These are phyloP conservation scores for Urostyla sp. DNA, from an alignment of 73 alveolate genomes.

Conservation along the genomic window DNA sequence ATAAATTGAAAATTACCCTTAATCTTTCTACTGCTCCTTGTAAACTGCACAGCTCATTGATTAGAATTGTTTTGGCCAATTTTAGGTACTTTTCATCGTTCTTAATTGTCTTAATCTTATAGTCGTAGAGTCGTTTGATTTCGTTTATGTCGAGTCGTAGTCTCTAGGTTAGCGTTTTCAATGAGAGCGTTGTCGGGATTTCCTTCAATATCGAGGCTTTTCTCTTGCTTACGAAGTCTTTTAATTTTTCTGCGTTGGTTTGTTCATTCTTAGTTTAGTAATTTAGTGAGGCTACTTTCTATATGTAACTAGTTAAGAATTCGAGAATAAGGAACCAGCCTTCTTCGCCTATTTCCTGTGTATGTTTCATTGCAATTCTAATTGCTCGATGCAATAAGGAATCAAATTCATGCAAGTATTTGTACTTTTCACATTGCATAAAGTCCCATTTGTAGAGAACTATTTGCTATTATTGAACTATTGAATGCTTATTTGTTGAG, in stretches of 20 bases:
- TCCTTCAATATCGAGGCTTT: background rate
- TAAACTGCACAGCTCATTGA: background rate
- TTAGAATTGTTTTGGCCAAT: background rate
- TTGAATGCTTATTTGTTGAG: background rate
- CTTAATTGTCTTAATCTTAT: constrained; percentile 22
- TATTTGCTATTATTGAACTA: background rate
- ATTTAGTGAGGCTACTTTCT: background rate
- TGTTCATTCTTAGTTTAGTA: constrained; percentile 11
- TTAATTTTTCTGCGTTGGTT: background rate
- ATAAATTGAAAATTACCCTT: background rate
- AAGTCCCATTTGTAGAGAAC: background rate
- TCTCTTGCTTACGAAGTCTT: constrained; percentile 18
- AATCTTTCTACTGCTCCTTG: background rate
- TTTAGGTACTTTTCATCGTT: constrained; percentile 34
- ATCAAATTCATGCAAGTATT: constrained; percentile 36
- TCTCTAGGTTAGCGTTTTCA: constrained; percentile 17
- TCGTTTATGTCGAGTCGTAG: constrained; percentile 16
- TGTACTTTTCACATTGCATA: background rate
- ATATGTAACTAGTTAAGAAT: constrained; percentile 22
- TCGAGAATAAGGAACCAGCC: constrained; percentile 47
- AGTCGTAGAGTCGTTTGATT: constrained; percentile 19
- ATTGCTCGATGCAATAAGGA: constrained; percentile 11
- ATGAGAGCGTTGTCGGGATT: constrained; percentile 29
- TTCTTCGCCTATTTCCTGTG: constrained; percentile 7
- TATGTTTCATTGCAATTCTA: constrained; percentile 17